phyloP scores from a whole-genome alignment of 1,284 basidiomycete genomes.

The Boletus sp. region DNA sequence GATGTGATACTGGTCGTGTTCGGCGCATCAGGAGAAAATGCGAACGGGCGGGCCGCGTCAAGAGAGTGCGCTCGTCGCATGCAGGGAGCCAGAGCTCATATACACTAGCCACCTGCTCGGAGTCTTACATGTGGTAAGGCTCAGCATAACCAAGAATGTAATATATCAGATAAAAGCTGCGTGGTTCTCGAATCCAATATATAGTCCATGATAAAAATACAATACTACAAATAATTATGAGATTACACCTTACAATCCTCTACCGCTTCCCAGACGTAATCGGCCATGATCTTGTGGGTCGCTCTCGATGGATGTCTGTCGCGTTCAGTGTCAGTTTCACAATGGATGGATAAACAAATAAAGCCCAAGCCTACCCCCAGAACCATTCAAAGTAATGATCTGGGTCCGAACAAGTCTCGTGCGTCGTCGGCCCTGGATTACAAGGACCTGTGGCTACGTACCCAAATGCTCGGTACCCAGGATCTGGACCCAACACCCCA shows the following conservation, averaged over 20 bases:
- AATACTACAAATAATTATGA: not conserved
- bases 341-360: not conserved
- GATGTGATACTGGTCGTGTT: not conserved
- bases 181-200: too few species aligned
- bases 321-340: not conserved
- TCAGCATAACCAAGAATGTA: too few species aligned
- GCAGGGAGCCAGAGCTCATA: not conserved
- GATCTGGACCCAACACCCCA: conserved; percentile 44
- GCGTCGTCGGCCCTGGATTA: conserved; percentile 37
- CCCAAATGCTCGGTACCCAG: conserved; percentile 52
- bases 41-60: not conserved
- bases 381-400: conserved; percentile 57
- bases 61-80: too few species aligned
- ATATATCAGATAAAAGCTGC: not conserved
- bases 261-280: conserved; percentile 50
- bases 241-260: conserved; percentile 31
- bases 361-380: conserved; percentile 41
- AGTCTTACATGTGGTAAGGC: too few species aligned
- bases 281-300: conserved; percentile 50
- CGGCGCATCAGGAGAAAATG: not conserved
- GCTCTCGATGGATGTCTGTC: conserved; percentile 47
- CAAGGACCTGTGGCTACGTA: conserved; percentile 48
- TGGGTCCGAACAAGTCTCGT: conserved; percentile 46
- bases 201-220: not conserved
- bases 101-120: conserved; percentile 1